These are phyloP conservation scores for Melastoma malabathricum DNA, from an alignment of 345 rosid genomes.

Conservation along the genomic window DNA sequence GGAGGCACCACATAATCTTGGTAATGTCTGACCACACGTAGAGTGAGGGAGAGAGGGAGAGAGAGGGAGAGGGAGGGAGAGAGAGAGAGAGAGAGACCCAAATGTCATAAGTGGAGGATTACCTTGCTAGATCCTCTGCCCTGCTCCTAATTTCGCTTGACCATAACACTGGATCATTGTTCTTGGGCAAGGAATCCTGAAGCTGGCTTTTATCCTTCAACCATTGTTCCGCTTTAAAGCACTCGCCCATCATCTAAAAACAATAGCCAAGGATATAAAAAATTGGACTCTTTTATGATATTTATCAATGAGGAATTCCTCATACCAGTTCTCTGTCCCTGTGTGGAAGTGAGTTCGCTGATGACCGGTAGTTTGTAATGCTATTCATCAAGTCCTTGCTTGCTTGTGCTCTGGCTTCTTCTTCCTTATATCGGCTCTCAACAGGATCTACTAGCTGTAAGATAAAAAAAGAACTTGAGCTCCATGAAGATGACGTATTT, in stretches of 20 bases:
- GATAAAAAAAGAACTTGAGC: conserved; percentile 4
- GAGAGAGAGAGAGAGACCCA: not conserved
- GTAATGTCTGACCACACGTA: not conserved
- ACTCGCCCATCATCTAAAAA: conserved; percentile 30
- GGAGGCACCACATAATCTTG: no score
- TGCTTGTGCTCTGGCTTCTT: conserved; percentile 37
- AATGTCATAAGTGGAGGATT: conserved; percentile 6
- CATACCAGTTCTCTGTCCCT: conserved; percentile 27
- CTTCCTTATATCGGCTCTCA: conserved; percentile 34
- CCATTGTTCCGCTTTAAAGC: conserved; percentile 48
- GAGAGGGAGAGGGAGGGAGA: not conserved
- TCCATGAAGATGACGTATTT: not conserved
- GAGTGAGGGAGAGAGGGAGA: not conserved
- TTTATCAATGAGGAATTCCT: conserved; percentile 1
- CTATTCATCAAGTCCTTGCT: conserved; percentile 23
- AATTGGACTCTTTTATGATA: not conserved
- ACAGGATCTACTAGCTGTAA: conserved; percentile 40
- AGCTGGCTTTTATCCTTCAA: conserved; percentile 32
- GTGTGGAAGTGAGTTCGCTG: conserved; percentile 23
- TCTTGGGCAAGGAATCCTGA: conserved; percentile 38
- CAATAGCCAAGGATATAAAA: conserved; percentile 2
- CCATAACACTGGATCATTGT: conserved; percentile 29
- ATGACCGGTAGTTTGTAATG: conserved; percentile 24
- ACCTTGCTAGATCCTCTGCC: conserved; percentile 32
- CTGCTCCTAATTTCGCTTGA: conserved; percentile 33